phyloP scores from a whole-genome alignment of 1,284 basidiomycete species.

The Laetiporus sulphureus region DNA sequence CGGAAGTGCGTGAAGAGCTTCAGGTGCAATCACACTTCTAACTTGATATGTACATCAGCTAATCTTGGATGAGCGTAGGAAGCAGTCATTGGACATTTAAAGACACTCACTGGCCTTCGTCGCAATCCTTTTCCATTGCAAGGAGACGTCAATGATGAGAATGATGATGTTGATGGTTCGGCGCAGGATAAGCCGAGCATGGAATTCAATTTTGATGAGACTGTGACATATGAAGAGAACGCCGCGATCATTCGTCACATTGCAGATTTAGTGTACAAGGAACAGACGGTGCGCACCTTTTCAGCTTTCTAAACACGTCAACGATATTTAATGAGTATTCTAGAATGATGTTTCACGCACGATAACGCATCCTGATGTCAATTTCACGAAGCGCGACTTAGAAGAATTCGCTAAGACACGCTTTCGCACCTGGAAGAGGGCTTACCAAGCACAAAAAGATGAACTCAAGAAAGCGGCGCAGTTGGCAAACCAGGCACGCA shows the following conservation, averaged over 20 bases:
- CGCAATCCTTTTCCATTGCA: not conserved
- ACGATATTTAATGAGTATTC: not conserved
- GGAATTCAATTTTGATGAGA: not conserved
- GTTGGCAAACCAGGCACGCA: not conserved
- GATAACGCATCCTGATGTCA: not conserved
- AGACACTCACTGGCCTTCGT: not conserved
- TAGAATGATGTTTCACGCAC: not conserved
- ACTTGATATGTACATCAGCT: not conserved
- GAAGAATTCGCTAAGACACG: not conserved
- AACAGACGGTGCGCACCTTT: not conserved
- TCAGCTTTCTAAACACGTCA: not conserved
- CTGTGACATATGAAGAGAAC: not conserved
- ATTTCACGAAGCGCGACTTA: not conserved
- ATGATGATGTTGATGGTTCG: not conserved
- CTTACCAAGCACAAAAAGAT: not conserved
- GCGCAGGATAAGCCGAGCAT: too few relatives aligned
- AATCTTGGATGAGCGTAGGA: not conserved
- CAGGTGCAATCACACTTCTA: not conserved
- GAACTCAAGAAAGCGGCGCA: not conserved
- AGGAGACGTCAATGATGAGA: not conserved
- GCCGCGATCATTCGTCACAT: not conserved
- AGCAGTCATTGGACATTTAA: not conserved
- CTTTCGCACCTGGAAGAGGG: not conserved
- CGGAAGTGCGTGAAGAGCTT: not conserved
- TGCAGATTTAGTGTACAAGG: not conserved